A percentile compares a stretch with the other conserved stretches of the same genome.
These are phyloP conservation scores for Triticum monococcum DNA, from an alignment of 176 grass and related monocot genomes.

Conservation along the genomic window DNA sequence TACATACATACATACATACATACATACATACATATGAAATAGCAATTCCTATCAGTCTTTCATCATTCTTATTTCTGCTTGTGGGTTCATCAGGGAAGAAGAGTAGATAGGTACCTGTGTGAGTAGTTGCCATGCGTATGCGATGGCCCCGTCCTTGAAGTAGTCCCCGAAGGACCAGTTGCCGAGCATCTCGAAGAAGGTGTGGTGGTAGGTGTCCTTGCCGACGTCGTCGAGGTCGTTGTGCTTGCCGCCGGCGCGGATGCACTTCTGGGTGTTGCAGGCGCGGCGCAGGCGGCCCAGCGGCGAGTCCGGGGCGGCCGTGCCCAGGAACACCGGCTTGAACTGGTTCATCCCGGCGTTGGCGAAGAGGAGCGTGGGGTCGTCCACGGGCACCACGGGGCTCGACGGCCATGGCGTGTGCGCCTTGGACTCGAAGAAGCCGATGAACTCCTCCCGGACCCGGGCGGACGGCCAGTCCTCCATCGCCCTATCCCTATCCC, in stretches of 20 bases:
- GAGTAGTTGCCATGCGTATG: conserved; percentile 84
- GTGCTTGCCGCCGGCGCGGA: conserved; percentile 54
- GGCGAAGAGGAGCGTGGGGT: conserved; percentile 81
- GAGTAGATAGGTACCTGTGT: conserved; percentile 43
- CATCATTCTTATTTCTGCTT: no score
- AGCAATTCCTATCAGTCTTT: no score
- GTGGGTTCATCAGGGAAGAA: no score
- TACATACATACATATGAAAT: no score
- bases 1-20: no score
- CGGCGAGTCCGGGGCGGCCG: conserved; percentile 58
- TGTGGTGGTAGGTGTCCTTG: no score
- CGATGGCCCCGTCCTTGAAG: conserved; percentile 51
- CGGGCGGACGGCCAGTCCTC: conserved; percentile 51
- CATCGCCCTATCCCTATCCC: conserved; percentile 25
- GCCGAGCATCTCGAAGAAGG: no score
- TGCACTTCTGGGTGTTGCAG: conserved; percentile 88
- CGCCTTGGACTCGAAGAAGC: conserved; percentile 52
- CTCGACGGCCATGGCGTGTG: conserved; percentile 78
- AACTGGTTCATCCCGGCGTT: conserved; percentile 97
- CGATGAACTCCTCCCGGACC: conserved; percentile 46
- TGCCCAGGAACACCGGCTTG: conserved; percentile 85
- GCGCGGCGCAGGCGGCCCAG: conserved; percentile 60
- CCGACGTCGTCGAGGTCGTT: no score
- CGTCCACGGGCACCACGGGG: conserved; percentile 72
- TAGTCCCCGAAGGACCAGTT: no score